phyloP scores from a whole-genome alignment of 202 grass and related monocot genomes.

The Panicum virgatum region DNA sequence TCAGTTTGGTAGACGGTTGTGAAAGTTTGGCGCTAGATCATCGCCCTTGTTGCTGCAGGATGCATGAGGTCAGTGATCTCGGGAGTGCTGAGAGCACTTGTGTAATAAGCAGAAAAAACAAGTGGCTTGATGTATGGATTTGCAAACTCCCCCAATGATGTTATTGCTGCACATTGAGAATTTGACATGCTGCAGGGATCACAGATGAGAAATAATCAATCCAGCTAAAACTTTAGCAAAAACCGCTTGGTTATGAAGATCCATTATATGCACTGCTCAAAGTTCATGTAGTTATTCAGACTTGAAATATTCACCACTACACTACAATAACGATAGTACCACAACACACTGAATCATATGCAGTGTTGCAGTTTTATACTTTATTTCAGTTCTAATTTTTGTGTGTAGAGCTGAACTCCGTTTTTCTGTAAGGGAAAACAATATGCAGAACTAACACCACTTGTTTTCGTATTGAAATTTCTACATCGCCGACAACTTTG shows the following conservation, averaged over 20 bases:
- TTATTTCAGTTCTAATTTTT: not conserved
- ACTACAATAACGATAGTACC: no score
- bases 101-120: conserved; percentile 21
- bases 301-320: not conserved
- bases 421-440: no score
- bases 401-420: not conserved
- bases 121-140: conserved; percentile 10
- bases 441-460: not conserved
- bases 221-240: no score
- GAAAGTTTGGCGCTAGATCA: not conserved
- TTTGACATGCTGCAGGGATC: not conserved
- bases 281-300: not conserved
- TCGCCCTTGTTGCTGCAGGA: conserved; percentile 6
- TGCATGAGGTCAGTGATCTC: conserved; percentile 13
- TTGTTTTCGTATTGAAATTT: not conserved
- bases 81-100: conserved; percentile 3
- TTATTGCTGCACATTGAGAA: not conserved
- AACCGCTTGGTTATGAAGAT: not conserved
- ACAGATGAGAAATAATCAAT: not conserved
- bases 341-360: not conserved
- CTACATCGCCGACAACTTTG: not conserved
- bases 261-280: not conserved
- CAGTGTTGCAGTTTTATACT: not conserved
- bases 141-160: not conserved
- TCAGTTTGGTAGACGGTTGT: not conserved